Base-by-base conservation (phyloP, 2,329 filamentous ascomycete genomes). In the Gaeumannomyces sp. region DNA sequence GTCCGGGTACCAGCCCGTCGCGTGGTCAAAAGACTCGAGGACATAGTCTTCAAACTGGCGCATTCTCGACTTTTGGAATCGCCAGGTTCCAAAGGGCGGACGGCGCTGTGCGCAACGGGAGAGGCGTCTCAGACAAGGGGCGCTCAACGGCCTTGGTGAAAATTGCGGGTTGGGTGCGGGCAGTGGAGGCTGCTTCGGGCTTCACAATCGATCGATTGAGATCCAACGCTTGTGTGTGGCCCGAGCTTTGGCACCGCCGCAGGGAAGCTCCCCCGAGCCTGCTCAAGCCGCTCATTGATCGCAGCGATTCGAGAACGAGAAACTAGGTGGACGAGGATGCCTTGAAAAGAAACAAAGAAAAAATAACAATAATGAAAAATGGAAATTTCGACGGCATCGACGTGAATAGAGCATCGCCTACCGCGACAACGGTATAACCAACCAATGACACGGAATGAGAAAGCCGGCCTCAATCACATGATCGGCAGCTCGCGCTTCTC, bases 21-120 rank as follows among this genome's bases (percentile, higher is more conserved):
- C 89, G 75, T 90, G 84, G 76, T 92, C 91, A 79, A 97, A 97
- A 72, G 92, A 91, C 79, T 90, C 85, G 79, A 96, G 92, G 80
- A 97, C 89, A 81, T 96, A 94, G 79, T 96, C 93, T 92, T 97
- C 96, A 81, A 97, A 97, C 79, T 93, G 90, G 80, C 95, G 88
- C 93, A 97, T 97, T 64, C 64, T 79, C 68, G 66, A 58, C 29
- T 45, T 50, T 35, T 60, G 59, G 31, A 22, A 33, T 60, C 27
- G 29, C 59, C 28, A 53, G 45, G 22, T 53, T 11, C 45, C 45
- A 53, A 53, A 53, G n/a, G n/a, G 45, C 45, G 10, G n/a, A 53
- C 45, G 45, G 45, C 45, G 45, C 45, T 25, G 45, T 22, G 22
- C 45, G 45, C 45, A 53, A 25, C 22, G 22, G 19, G 45, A 53